Evolutionary conservation across 371 early-diverging fungal species (phyloP).

Genomic region (Parasitella parasitica): DNA sequence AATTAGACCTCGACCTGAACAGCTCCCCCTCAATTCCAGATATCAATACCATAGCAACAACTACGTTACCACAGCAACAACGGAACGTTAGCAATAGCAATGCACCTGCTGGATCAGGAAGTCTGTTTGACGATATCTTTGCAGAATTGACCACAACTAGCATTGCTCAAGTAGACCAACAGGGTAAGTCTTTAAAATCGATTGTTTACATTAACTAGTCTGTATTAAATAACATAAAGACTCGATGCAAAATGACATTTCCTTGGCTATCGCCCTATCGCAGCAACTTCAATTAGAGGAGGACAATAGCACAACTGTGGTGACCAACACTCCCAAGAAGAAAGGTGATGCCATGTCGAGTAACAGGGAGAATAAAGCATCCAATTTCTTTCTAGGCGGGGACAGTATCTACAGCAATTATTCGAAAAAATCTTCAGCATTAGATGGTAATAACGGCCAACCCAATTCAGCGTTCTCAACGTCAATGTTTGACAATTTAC

Average conservation of each 20-base stretch:
- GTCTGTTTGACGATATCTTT: slow-evolving; percentile 44
- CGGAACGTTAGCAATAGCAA: slow-evolving; percentile 1
- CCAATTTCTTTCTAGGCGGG: slow-evolving; percentile 14
- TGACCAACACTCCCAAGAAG: slow-evolving; percentile 2
- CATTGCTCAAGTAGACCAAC: background rate
- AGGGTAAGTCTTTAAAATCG: slow-evolving; percentile 6
- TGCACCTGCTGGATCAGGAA: slow-evolving; percentile 29
- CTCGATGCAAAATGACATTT: slow-evolving; percentile 22
- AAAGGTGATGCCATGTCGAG: background rate
- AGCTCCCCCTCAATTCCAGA: slow-evolving; percentile 5
- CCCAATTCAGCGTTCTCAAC: slow-evolving; percentile 6
- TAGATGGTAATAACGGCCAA: slow-evolving; percentile 1
- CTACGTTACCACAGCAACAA: background rate
- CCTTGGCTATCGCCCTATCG: slow-evolving; percentile 41
- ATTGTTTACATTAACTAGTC: background rate
- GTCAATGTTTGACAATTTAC: slow-evolving; percentile 39
- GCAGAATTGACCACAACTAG: slow-evolving; percentile 26
- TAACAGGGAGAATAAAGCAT: background rate
- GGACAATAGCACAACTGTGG: slow-evolving; percentile 2
- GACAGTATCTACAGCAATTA: slow-evolving; percentile 45
- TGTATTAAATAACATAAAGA: background rate
- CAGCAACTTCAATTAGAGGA: slow-evolving; percentile 28
- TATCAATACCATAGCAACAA: background rate
- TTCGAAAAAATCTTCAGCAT: slow-evolving; percentile 7
- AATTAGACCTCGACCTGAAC: slow-evolving; percentile 23